Conservation (phyloP, 306 rosid species). For the Arachis stenosperma region DNA sequence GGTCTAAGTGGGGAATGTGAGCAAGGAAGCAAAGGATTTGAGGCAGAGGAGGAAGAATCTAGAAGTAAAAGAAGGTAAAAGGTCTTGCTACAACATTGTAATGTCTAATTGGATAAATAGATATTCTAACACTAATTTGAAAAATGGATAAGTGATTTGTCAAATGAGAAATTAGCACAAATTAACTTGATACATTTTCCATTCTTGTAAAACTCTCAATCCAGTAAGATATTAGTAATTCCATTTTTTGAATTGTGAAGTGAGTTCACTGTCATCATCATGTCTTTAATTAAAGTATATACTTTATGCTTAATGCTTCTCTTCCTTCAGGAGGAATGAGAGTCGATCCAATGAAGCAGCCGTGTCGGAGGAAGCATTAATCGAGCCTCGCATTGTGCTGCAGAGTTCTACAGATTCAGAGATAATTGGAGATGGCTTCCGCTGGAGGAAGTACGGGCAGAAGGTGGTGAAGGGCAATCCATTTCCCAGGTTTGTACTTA, state of each 20-base stretch:
- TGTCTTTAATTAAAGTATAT: conserved; percentile 4
- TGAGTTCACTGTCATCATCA: not conserved
- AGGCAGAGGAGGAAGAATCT: conserved; percentile 59
- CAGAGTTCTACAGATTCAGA: conserved; percentile 68
- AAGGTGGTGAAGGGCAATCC: conserved; percentile 94
- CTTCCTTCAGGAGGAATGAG: conserved; percentile 64
- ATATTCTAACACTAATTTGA: not conserved
- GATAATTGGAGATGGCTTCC: conserved; percentile 75
- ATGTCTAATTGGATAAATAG: conserved; percentile 7
- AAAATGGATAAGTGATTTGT: not conserved
- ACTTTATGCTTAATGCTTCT: conserved; percentile 27
- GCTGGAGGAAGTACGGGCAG: conserved; percentile 99
- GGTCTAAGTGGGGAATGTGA: conserved; percentile 74
- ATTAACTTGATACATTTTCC: not conserved
- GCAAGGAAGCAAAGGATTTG: conserved; percentile 68
- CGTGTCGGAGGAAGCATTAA: conserved; percentile 56
- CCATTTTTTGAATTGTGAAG: not conserved
- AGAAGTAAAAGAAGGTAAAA: conserved; percentile 73
- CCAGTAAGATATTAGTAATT: not conserved
- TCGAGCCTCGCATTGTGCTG: conserved; percentile 60
- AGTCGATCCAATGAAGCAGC: conserved; percentile 62
- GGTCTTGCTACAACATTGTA: not conserved
- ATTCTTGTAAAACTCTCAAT: conserved; percentile 4
- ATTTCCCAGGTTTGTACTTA: conserved; percentile 66
- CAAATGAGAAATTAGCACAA: not conserved